These are phyloP conservation scores for Melastoma candidum DNA, from an alignment of 441 rosid genomes.

Conservation along the genomic window DNA sequence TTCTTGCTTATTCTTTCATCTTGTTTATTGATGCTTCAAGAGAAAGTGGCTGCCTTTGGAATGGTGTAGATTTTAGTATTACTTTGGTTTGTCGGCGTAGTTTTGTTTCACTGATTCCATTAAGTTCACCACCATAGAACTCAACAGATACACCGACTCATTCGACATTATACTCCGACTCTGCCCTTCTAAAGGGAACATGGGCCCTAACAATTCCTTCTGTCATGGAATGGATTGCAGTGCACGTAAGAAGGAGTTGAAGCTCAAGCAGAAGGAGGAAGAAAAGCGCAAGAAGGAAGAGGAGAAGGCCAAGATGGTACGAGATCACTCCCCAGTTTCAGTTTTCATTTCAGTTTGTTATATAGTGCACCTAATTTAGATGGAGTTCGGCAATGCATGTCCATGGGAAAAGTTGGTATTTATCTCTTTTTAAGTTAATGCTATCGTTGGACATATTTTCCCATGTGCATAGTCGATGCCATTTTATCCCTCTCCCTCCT, in stretches of 20 bases:
- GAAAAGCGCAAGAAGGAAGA: conserved; percentile 40
- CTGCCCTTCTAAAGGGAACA: conserved; percentile 13
- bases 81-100: no score
- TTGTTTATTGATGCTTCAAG: no score
- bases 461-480: no score
- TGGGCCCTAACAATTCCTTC: conserved; percentile 6
- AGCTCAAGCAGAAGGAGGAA: conserved; percentile 29
- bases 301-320: conserved; percentile 53
- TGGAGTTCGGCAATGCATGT: not conserved
- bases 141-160: conserved; percentile 3
- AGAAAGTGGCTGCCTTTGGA: no score
- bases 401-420: no score
- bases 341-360: not conserved
- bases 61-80: no score
- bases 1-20: no score
- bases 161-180: conserved; percentile 7
- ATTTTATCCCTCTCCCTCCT: no score
- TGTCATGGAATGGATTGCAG: conserved; percentile 19
- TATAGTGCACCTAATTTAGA: not conserved
- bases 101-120: not conserved
- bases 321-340: no score
- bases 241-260: conserved; percentile 56
- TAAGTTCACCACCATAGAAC: conserved; percentile 1
- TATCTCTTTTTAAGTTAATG: no score
- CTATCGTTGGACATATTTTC: no score